Base-by-base conservation (phyloP, 495 filamentous ascomycete species). In the Penicillium malachiteum region DNA sequence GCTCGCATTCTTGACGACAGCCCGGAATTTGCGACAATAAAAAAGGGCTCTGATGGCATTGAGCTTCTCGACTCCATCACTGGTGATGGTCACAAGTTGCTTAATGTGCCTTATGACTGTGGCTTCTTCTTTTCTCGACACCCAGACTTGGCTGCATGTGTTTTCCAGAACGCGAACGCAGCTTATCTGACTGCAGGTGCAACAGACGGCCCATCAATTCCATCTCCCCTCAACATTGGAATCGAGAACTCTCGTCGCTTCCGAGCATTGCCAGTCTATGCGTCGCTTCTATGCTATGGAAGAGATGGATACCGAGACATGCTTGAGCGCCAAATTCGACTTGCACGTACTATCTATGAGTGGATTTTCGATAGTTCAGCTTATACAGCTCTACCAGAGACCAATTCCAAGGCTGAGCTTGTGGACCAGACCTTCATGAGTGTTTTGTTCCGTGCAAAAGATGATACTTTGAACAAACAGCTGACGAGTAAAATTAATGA, bases 51-150 rank as follows among this genome's bases (percentile, higher is more conserved):
- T 3, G 80, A 80, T 7, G 90, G 89, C 3, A 64, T 96, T n/a
- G 89, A 96, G 52, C 74, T 92, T 13, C 91, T 87, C 2, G 91
- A 97, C 65, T 95, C 90, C 34, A 88, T 97, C 34, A 82, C 88
- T 0, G 87, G 87, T 0, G 93, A 97, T 61, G 89, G 80, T 2
- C 93, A 97, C 67, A 96, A 97, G 64, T 71, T 96, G 6, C 78
- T 97, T n/a, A 97, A 97, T 59, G 91, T 96, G 75, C 92, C 93
- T 4, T 97, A 97, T 57, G 93, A 97, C 68, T 92, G 84, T 59
- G 93, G 93, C 12, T 89, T 96, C 69, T 96, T 95, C 79, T 80
- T 96, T 58, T 86, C 82, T 58, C 84, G 85, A 8, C 76, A 88
- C 50, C 71, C 80, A 1, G 60, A 73, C 4, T 67, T 85, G 31